phyloP scores from a whole-genome alignment of 192 early-diverging fungal species.

The Coemansia sp. region DNA sequence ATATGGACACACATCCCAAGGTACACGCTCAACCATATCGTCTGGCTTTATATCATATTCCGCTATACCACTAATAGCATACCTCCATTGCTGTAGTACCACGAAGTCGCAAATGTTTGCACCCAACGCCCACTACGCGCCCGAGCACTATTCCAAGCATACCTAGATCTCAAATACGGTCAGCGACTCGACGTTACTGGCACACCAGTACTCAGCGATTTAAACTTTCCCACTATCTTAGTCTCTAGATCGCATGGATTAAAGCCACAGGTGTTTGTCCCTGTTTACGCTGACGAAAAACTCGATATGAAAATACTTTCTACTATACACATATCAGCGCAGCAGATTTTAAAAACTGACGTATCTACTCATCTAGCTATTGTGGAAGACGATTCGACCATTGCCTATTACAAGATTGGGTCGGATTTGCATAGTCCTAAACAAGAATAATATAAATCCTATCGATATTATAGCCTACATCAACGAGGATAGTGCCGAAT shows the following conservation, averaged over 20 bases:
- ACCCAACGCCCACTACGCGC: slow-evolving; percentile 14
- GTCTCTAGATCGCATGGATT: not conserved
- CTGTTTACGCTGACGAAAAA: slow-evolving; percentile 24
- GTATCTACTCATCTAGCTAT: slow-evolving; percentile 31
- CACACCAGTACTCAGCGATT: not conserved
- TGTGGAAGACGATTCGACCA: slow-evolving; percentile 36
- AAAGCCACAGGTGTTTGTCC: slow-evolving; percentile 24
- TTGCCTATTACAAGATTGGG: slow-evolving; percentile 34
- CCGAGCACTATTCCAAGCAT: slow-evolving; percentile 38
- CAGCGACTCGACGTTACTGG: slow-evolving; percentile 2
- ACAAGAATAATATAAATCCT: not conserved
- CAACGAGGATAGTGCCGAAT: not conserved
- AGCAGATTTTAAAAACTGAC: not conserved
- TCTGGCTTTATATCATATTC: not conserved
- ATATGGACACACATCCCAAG: slow-evolving; percentile 31
- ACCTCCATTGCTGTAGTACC: slow-evolving; percentile 12
- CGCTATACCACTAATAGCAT: not conserved
- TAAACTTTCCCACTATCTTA: slow-evolving; percentile 14
- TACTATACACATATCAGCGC: not conserved
- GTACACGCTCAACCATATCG: not conserved
- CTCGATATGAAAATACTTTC: slow-evolving; percentile 6
- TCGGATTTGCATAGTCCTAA: not conserved
- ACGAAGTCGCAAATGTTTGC: slow-evolving; percentile 34
- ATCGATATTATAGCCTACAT: not conserved
- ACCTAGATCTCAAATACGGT: slow-evolving; percentile 44